Percentiles rank a stretch among this genome's conserved stretches.
These are phyloP conservation scores for Colletotrichum echinochloae DNA, from an alignment of 2,329 filamentous ascomycete species.

Conservation along the genomic window DNA sequence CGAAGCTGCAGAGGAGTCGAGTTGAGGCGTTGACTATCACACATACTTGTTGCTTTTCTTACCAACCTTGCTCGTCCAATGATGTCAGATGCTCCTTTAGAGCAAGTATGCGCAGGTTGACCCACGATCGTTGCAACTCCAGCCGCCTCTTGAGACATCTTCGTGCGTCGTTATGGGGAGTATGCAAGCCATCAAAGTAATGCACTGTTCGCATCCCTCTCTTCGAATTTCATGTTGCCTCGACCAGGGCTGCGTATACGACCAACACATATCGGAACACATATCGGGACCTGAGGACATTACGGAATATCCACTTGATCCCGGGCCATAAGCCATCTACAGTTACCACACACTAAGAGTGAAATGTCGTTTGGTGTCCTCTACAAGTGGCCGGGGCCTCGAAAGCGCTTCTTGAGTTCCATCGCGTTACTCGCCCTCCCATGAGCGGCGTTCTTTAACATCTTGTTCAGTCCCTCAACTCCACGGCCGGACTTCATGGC, in stretches of 20 bases:
- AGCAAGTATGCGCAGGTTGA: slow-evolving; percentile 37
- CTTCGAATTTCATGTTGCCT: not conserved
- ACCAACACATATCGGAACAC: not conserved
- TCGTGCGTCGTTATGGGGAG: not conserved
- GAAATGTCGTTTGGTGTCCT: not conserved
- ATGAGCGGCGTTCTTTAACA: not conserved
- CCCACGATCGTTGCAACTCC: not conserved
- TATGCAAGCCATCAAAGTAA: not conserved
- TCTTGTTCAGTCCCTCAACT: not conserved
- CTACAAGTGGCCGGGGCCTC: not conserved
- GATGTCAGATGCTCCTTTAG: not conserved
- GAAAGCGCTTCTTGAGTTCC: slow-evolving; percentile 3
- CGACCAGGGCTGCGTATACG: not conserved
- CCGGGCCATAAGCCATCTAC: not conserved
- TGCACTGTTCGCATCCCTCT: no score
- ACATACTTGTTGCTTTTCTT: not conserved
- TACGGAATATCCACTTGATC: not conserved
- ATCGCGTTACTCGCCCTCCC: slow-evolving; percentile 6
- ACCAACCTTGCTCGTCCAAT: not conserved
- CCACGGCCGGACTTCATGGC: slow-evolving; percentile 30
- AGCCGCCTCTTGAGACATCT: not conserved
- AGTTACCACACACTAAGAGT: not conserved
- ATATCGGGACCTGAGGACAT: not conserved
- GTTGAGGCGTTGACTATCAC: not conserved
- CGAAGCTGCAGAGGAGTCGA: not conserved